Conservation (phyloP, 1,139 yeast genomes). For the Candida neerlandica region DNA sequence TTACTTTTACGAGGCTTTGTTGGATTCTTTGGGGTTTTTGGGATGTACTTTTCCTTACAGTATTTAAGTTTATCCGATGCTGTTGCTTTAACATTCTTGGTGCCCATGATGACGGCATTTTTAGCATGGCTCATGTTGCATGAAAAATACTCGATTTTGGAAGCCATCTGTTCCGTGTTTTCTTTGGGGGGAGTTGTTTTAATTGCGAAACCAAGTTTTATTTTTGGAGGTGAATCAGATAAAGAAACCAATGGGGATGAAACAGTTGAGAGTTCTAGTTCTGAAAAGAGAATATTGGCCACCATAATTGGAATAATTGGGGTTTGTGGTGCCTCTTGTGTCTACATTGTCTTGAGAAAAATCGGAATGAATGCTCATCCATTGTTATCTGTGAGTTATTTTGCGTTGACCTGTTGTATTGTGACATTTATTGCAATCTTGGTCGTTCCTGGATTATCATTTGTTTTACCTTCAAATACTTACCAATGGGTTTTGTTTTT, state of each 20-base stretch:
- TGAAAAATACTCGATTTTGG: constrained; percentile 69
- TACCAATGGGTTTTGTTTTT: constrained; percentile 68
- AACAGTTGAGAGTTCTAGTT: constrained; percentile 40
- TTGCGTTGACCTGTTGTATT: constrained; percentile 61
- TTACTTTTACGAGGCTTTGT: constrained; percentile 65
- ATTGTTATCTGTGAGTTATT: constrained; percentile 73
- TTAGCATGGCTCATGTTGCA: constrained; percentile 68
- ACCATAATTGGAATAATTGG: constrained; percentile 68
- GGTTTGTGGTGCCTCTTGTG: constrained; percentile 69
- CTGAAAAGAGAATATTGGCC: constrained; percentile 53
- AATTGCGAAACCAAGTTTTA: constrained; percentile 79
- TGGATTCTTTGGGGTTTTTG: constrained; percentile 81
- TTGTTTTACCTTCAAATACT: constrained; percentile 58
- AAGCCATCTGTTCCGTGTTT: constrained; percentile 66
- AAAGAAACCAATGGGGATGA: constrained; percentile 34
- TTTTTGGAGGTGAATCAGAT: constrained; percentile 53
- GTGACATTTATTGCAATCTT: constrained; percentile 59
- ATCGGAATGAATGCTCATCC: constrained; percentile 84
- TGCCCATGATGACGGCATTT: constrained; percentile 77
- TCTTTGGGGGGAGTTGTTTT: constrained; percentile 77
- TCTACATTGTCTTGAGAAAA: constrained; percentile 70
- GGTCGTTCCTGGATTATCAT: constrained; percentile 57
- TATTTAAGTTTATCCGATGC: constrained; percentile 77
- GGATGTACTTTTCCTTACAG: constrained; percentile 71
- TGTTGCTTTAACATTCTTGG: constrained; percentile 74